phyloP scores from a whole-genome alignment of 2,329 filamentous ascomycete genomes.

The Neoascochyta sp. region DNA sequence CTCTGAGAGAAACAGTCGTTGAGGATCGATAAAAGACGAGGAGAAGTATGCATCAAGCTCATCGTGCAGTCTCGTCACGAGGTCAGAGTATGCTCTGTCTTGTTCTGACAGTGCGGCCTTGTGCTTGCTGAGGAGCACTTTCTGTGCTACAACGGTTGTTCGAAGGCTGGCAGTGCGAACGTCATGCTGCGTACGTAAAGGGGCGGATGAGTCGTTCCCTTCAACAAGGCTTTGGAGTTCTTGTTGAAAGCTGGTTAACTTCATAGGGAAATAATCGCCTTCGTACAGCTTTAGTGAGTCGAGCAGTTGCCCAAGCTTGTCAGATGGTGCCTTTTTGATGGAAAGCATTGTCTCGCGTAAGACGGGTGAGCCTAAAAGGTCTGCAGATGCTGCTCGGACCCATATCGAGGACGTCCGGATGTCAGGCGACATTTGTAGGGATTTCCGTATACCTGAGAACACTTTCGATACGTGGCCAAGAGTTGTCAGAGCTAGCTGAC shows the following conservation, averaged over 20 bases:
- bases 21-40: conserved; percentile 47
- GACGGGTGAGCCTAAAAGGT: conserved; percentile 51
- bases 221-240: conserved; percentile 33
- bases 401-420: conserved; percentile 52
- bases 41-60: conserved; percentile 50
- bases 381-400: conserved; percentile 57
- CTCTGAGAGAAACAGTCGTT: conserved; percentile 62
- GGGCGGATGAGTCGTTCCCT: conserved; percentile 18
- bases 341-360: conserved; percentile 54
- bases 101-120: conserved; percentile 66
- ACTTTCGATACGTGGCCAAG: conserved; percentile 40
- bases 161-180: conserved; percentile 65
- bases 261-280: no score
- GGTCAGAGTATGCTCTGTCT: conserved; percentile 65
- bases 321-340: conserved; percentile 59
- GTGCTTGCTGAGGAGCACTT: conserved; percentile 74
- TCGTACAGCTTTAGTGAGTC: no score
- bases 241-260: conserved; percentile 23
- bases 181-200: conserved; percentile 71
- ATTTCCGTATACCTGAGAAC: conserved; percentile 37
- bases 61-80: conserved; percentile 57
- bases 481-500: conserved; percentile 39
- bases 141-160: conserved; percentile 76
- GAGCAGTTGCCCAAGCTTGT: conserved; percentile 49
- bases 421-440: conserved; percentile 35